Conservation (phyloP, 805 yeast species). For the Wickerhamiella allomyrinae region DNA sequence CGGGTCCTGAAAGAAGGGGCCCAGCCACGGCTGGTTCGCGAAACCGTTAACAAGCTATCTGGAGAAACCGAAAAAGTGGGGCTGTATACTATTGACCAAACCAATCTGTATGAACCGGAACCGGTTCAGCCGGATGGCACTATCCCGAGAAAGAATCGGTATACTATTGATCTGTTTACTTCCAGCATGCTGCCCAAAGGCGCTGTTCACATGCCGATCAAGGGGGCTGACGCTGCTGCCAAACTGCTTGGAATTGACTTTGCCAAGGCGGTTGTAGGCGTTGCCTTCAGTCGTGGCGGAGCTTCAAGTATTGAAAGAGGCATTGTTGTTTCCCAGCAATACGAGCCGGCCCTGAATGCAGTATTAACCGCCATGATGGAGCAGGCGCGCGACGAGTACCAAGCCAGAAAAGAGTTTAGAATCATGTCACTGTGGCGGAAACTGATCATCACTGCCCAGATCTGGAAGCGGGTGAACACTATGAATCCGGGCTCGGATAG, state of each 20-base stretch:
- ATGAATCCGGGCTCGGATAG: slow-evolving; percentile 12
- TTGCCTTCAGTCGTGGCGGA: slow-evolving; percentile 42
- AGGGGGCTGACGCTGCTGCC: slow-evolving; percentile 54
- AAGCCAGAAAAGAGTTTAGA: slow-evolving; percentile 30
- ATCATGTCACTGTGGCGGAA: slow-evolving; percentile 25
- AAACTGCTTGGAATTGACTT: slow-evolving; percentile 53
- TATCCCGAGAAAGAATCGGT: slow-evolving; percentile 62
- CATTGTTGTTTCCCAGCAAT: slow-evolving; percentile 53
- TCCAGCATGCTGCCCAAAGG: slow-evolving; percentile 75
- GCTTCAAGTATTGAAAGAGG: slow-evolving; percentile 56
- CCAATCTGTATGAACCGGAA: slow-evolving; percentile 55
- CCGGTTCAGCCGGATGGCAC: slow-evolving; percentile 44
- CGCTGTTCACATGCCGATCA: slow-evolving; percentile 43
- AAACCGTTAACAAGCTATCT: slow-evolving; percentile 13
- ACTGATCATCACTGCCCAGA: slow-evolving; percentile 23
- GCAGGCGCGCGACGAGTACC: slow-evolving; percentile 31
- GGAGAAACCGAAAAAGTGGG: slow-evolving; percentile 17
- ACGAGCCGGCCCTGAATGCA: slow-evolving; percentile 41
- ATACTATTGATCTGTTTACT: slow-evolving; percentile 69
- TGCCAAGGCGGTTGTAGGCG: slow-evolving; percentile 79
- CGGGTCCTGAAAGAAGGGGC: slow-evolving; percentile 58
- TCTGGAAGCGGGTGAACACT: slow-evolving; percentile 17
- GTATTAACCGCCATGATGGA: slow-evolving; percentile 38
- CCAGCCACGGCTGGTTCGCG: slow-evolving; percentile 38
- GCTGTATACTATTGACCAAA: slow-evolving; percentile 66